Percentiles rank a stretch among this genome's conserved stretches.
Evolutionary conservation across 225 moss, liverwort and hornwort genomes (phyloP).

Genomic region (Pseudisothecium myosuroides): DNA sequence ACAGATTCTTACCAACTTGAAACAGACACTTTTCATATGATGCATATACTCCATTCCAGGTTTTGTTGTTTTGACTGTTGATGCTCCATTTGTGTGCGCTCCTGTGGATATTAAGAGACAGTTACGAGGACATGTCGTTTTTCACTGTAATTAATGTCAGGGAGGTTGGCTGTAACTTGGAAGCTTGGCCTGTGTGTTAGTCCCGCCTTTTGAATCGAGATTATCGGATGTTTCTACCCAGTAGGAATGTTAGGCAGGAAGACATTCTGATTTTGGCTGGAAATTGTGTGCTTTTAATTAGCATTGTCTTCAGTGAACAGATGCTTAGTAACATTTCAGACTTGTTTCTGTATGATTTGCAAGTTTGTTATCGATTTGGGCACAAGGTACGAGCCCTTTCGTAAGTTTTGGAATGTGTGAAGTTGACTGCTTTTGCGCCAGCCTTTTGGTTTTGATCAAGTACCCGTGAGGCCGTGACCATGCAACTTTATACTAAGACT

Average conservation of each 20-base stretch:
- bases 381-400: no score
- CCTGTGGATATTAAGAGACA: not conserved
- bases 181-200: not conserved
- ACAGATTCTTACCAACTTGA: constrained; percentile 23
- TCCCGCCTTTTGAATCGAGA: not conserved
- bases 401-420: not conserved
- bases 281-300: not conserved
- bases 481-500: not conserved
- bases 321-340: not conserved
- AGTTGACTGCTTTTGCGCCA: not conserved
- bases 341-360: not conserved
- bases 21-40: not conserved
- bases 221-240: not conserved
- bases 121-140: not conserved
- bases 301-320: not conserved
- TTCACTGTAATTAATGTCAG: not conserved
- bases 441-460: not conserved
- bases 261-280: not conserved
- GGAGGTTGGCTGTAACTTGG: not conserved
- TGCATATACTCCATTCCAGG: not conserved
- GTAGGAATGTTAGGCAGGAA: not conserved
- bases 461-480: not conserved
- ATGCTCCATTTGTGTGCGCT: not conserved
- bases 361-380: not conserved
- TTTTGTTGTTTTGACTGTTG: not conserved